Base-by-base conservation (phyloP, 768 basidiomycete genomes). In the Leucogyrophana mollusca region DNA sequence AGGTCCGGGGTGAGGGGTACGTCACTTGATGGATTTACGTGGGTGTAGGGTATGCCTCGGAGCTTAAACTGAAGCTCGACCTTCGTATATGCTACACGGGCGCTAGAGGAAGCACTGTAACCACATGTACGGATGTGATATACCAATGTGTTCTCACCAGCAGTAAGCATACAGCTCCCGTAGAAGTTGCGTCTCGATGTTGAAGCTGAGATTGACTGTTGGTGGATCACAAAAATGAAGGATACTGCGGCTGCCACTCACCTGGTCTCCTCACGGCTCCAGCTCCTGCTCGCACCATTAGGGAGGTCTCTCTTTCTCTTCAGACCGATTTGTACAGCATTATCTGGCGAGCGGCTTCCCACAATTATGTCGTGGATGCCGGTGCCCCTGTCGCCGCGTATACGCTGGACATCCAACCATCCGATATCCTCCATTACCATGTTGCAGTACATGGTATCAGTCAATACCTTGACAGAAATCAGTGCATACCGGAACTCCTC, bases 11-110 rank as follows among this genome's bases (percentile, higher is more conserved):
- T 60, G 37, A 71, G 55, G 16, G 73, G 52, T 24, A 69, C 56
- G 21, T 69, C 57, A 36, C 61, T 66, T 10, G 74, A 62, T 25
- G 90, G 84, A 52, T 80, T 83, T 58, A 93, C 85, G 40, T 87
- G 79, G 3, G 74, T 81, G 58, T 83, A 92, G 1, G 85, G 84
- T 41, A 95, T 94, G 18, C 77, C 77, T 22, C 87, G 85, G 17
- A 81, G 66, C 63, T 93, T 91, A 63, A 96, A 80, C 61, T 95
- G 93, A 36, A 80, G 74, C 65, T 96, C 92, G 44, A 97, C 83
- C 56, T 85, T 90, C 53, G 82, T 86, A 58, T 90, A 90, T n/a
- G 92, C 86, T 14, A 94, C 89, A 14, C 92, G 86, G 9, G 92
- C 93, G 57, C 91, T 94, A 49, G 4, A 30, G 13, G 40, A 24